A percentile compares a stretch with the other conserved stretches of the same genome.
Conservation (phyloP, 306 rosid species). For the Crotalaria pallida region DNA sequence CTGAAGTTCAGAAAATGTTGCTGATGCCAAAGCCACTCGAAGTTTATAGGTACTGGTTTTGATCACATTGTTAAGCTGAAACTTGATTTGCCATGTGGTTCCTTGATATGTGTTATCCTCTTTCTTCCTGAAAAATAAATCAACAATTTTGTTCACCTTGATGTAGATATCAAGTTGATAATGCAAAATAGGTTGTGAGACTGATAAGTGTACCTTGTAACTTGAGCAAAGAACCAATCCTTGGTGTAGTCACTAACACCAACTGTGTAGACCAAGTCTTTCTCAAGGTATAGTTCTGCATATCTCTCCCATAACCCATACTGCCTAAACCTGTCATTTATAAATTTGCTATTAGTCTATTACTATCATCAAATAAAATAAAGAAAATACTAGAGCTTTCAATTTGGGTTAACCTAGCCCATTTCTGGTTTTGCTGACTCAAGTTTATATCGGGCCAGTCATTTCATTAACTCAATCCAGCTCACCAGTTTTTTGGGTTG, state of each 20-base stretch:
- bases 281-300: slow-evolving; percentile 68
- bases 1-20: slow-evolving; percentile 76
- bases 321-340: slow-evolving; percentile 64
- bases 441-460: too few relatives aligned
- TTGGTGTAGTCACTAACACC: slow-evolving; percentile 62
- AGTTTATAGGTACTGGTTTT: slow-evolving; percentile 46
- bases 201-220: slow-evolving; percentile 52
- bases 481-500: too few relatives aligned
- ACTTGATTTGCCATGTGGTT: slow-evolving; percentile 94
- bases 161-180: neutral
- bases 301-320: slow-evolving; percentile 94
- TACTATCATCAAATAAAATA: neutral
- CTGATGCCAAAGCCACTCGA: slow-evolving; percentile 80
- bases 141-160: neutral
- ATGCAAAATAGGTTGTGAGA: neutral
- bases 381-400: too few relatives aligned
- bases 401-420: too few relatives aligned
- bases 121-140: slow-evolving; percentile 46
- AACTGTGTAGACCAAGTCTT: slow-evolving; percentile 62
- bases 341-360: neutral
- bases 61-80: slow-evolving; percentile 48
- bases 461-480: too few relatives aligned
- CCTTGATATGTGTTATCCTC: slow-evolving; percentile 63
- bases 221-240: slow-evolving; percentile 96
- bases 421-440: too few relatives aligned